These are phyloP conservation scores for Debaryomyces robertsiae DNA, from an alignment of 1,139 yeast species.

Conservation along the genomic window DNA sequence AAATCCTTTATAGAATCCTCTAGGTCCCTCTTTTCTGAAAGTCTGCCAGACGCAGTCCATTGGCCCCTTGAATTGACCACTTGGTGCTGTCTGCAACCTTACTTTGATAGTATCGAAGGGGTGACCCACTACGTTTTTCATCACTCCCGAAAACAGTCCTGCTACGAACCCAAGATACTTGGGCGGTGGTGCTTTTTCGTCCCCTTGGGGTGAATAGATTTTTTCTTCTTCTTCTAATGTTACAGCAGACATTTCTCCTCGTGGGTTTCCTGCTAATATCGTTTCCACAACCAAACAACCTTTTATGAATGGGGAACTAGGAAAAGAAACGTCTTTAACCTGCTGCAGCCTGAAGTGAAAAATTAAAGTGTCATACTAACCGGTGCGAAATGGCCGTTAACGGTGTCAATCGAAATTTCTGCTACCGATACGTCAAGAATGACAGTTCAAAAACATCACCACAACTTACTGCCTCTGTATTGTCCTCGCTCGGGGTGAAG, in stretches of 20 bases:
- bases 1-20: constrained; percentile 84
- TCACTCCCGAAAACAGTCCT: constrained; percentile 83
- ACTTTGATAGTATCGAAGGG: constrained; percentile 93
- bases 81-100: constrained; percentile 77
- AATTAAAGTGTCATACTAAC: constrained; percentile 1
- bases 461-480: no score
- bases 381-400: constrained; percentile 8
- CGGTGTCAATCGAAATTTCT: background rate
- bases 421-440: no score
- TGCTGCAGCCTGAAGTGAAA: constrained; percentile 4
- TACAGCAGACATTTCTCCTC: constrained; percentile 28
- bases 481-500: no score
- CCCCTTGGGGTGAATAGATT: constrained; percentile 10
- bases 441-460: no score
- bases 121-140: constrained; percentile 88
- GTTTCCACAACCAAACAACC: no score
- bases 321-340: no score
- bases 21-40: constrained; percentile 67
- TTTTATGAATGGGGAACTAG: no score
- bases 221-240: constrained; percentile 33
- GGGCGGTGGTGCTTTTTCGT: constrained; percentile 48
- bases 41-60: constrained; percentile 79
- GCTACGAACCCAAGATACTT: constrained; percentile 79
- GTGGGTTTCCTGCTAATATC: no score
- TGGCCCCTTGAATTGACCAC: constrained; percentile 76